Conservation (phyloP, 164 flowering plant genomes). For the Saururus chinensis region DNA sequence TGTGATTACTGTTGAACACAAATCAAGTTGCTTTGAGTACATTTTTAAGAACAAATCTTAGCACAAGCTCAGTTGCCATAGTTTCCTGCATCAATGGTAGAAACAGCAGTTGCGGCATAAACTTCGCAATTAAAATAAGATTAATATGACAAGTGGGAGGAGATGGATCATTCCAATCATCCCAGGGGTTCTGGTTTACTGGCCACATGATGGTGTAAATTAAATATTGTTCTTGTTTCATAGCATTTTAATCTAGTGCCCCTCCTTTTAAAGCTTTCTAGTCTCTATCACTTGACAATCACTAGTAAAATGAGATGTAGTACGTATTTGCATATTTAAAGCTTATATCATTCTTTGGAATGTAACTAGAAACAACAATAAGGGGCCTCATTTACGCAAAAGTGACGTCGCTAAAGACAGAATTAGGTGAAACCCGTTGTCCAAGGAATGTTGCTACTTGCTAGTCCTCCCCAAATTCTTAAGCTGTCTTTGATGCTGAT, state of each 20-base stretch:
- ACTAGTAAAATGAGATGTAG: background rate
- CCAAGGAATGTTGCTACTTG: background rate
- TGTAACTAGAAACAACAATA: background rate
- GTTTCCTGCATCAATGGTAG: too few species aligned
- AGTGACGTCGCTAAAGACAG: background rate
- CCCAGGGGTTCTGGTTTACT: background rate
- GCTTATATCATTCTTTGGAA: background rate
- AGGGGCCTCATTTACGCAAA: background rate
- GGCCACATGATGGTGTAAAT: too few species aligned
- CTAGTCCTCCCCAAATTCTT: background rate
- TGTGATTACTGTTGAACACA: too few species aligned
- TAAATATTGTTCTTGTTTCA: too few species aligned
- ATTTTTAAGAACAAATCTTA: too few species aligned
- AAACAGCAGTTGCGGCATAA: too few species aligned
- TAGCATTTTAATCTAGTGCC: background rate
- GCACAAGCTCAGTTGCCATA: too few species aligned
- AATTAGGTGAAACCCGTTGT: constrained; percentile 1
- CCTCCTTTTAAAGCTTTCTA: background rate
- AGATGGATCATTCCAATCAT: background rate
- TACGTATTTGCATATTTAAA: background rate
- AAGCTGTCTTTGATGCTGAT: background rate
- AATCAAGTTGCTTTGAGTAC: too few species aligned
- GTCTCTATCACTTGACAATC: background rate
- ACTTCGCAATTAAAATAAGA: background rate
- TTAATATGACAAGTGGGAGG: background rate